Base-by-base conservation (phyloP, 495 filamentous ascomycete species). In the Aspergillus kassunensis region DNA sequence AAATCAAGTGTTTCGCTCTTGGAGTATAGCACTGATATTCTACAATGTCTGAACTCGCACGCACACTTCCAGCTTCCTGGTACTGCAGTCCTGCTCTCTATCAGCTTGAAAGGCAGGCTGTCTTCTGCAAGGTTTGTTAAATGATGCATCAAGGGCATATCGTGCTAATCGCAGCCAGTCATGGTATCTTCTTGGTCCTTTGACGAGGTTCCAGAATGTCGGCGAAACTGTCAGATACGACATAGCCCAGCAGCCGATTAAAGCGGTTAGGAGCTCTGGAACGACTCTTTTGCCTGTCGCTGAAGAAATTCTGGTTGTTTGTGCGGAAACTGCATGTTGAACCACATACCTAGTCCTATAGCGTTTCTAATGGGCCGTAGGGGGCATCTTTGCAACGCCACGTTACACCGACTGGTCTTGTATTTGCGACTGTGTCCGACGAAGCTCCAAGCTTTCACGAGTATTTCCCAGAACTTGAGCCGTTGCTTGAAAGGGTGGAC, bases 171-270 rank as follows among this genome's bases (percentile, higher is more conserved):
- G 35, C 42, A 35, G n/a, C n/a, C 48, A 83, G 79, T 74, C 80
- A 24, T 84, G 80, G 80, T 81, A 84, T 62, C 67, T 83, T 25
- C 71, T 84, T n/a, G 80, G 80, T n/a, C 80, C 80, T 0, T 67
- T 82, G 15, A 81, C 78, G 15, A 62, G 74, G 49, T 84, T 84
- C 59, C 65, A 71, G 36, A 59, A 62, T 8, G 58, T 67, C 18
- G 67, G 68, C 4, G 73, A 78, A 46, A 66, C 68, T 36, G 70
- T 80, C 9, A 51, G 61, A 12, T 84, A 83, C 59, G 80, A 84
- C 44, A 68, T 83, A 35, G 79, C 80, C 1, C 80, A 81, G 61
- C 65, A 76, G 23, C 59, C 63, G 1, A 60, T 84, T 24, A 62
- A 68, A 35, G 75, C 70, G n/a, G 63, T 71, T 44, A 73, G 77